Conservation (phyloP, 2,329 filamentous ascomycete genomes). For the Monilinia vaccinii-corymbosi region DNA sequence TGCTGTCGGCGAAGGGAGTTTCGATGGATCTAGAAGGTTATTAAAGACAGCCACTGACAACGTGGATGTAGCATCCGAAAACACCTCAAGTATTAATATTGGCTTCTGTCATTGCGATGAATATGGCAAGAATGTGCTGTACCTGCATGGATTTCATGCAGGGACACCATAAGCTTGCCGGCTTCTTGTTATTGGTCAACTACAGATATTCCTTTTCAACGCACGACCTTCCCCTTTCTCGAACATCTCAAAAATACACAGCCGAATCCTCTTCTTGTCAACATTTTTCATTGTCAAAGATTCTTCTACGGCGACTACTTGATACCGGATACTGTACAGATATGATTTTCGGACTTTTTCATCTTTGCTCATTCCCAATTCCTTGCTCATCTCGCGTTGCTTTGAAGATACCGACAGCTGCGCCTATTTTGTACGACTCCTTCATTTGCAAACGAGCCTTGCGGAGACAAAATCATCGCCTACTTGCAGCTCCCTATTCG, state of each 20-base stretch:
- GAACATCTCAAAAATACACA: neutral
- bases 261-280: neutral
- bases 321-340: neutral
- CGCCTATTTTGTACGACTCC: neutral
- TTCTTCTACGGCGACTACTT: neutral
- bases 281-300: neutral
- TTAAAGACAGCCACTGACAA: constrained; percentile 9
- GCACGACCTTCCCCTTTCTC: neutral
- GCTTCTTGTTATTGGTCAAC: constrained; percentile 4
- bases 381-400: neutral
- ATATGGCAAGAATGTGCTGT: constrained; percentile 1
- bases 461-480: neutral
- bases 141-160: constrained; percentile 9
- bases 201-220: neutral
- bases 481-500: neutral
- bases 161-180: constrained; percentile 3
- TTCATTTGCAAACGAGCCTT: neutral
- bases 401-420: neutral
- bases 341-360: neutral
- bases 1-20: neutral
- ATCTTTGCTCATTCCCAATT: neutral
- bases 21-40: neutral
- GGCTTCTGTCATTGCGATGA: neutral
- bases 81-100: constrained; percentile 1
- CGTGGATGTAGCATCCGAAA: constrained; percentile 4